Percentiles rank a stretch among this genome's conserved stretches.
Evolutionary conservation across 2,329 filamentous ascomycete species (phyloP).

Genomic region (Uncinocarpus reesii): DNA sequence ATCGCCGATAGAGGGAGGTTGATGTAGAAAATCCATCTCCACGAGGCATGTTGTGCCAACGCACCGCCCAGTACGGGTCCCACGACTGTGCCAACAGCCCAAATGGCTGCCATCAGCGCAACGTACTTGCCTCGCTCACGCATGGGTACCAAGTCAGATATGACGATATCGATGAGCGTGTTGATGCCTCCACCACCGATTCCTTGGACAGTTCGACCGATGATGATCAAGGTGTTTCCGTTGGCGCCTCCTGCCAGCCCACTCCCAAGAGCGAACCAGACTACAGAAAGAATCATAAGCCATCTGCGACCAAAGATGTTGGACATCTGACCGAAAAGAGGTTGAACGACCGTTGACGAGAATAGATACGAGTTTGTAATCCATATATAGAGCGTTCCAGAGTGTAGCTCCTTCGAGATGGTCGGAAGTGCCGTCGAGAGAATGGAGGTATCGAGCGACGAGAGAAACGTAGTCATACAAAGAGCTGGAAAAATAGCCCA

Average conservation of each 20-base stretch:
- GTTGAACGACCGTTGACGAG: constrained; percentile 31
- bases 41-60: constrained; percentile 20
- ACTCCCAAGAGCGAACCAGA: constrained; percentile 43
- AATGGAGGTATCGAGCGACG: constrained; percentile 31
- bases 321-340: constrained; percentile 42
- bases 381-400: constrained; percentile 27
- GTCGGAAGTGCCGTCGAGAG: constrained; percentile 33
- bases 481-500: constrained; percentile 8
- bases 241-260: constrained; percentile 42
- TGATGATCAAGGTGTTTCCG: constrained; percentile 36
- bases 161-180: constrained; percentile 40
- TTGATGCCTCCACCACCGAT: constrained; percentile 41
- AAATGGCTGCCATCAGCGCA: constrained; percentile 34
- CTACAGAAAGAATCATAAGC: constrained; percentile 32
- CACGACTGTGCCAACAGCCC: constrained; percentile 35
- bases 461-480: constrained; percentile 19
- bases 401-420: constrained; percentile 26
- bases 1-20: constrained; percentile 20
- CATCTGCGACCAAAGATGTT: constrained; percentile 44
- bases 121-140: constrained; percentile 37
- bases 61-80: constrained; percentile 22
- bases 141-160: constrained; percentile 44
- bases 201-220: constrained; percentile 42
- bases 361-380: constrained; percentile 22
- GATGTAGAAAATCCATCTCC: constrained; percentile 25